Conservation (phyloP, 192 early-diverging fungal species). For the Ambispora gerdemannii region DNA sequence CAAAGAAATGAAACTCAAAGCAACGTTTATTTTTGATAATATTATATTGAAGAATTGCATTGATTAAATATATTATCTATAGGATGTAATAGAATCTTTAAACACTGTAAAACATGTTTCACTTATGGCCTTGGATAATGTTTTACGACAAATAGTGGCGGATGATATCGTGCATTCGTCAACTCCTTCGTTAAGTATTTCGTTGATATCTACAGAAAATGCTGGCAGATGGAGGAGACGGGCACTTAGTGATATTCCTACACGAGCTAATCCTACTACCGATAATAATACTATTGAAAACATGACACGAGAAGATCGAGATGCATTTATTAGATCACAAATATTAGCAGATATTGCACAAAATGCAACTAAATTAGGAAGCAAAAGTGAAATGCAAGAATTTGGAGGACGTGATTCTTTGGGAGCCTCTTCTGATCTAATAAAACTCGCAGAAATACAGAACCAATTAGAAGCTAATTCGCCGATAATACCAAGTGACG, state of each 20-base stretch:
- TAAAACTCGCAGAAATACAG: conserved; percentile 12
- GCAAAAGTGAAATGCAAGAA: conserved; percentile 22
- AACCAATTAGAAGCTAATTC: conserved; percentile 26
- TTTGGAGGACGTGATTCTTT: background rate
- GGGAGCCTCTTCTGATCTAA: conserved; percentile 5
- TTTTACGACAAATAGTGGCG: conserved; percentile 47
- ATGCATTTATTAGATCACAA: conserved; percentile 22
- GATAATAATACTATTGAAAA: background rate
- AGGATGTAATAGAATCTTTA: conserved; percentile 49
- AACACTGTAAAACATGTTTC: conserved; percentile 50
- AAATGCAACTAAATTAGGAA: conserved; percentile 27
- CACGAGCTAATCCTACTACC: background rate
- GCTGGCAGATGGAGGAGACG: background rate
- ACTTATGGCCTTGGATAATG: conserved; percentile 47
- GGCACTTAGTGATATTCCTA: background rate
- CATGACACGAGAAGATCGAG: background rate
- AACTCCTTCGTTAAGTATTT: conserved; percentile 33
- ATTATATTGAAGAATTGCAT: background rate
- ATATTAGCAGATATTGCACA: conserved; percentile 26
- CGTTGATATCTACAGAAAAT: background rate
- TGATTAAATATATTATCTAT: background rate
- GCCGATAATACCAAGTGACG: conserved; percentile 40
- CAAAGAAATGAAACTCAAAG: too few relatives aligned
- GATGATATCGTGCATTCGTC: conserved; percentile 15
- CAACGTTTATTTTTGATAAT: background rate